phyloP scores from a whole-genome alignment of 2,329 filamentous ascomycete species.

The Tolypocladium tropicale region DNA sequence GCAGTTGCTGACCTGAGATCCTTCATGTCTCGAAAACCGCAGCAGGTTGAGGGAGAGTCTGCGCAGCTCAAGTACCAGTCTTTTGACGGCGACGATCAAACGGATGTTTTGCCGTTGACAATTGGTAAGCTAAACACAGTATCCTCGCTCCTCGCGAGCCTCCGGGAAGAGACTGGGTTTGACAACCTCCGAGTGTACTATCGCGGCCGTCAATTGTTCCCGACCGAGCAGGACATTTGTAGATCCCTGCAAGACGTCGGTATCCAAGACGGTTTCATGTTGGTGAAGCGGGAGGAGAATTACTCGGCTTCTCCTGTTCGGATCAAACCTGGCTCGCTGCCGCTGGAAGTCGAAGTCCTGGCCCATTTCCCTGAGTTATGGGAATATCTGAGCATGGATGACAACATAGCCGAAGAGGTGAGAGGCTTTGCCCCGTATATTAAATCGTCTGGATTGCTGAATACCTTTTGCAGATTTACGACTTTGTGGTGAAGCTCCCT shows the following conservation, averaged over 20 bases:
- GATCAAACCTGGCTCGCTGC: constrained; percentile 41
- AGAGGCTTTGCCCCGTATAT: constrained; percentile 5
- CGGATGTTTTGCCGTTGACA: constrained; percentile 48
- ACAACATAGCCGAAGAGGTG: constrained; percentile 59
- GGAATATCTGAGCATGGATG: constrained; percentile 65
- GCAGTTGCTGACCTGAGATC: constrained; percentile 46
- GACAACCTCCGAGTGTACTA: constrained; percentile 66
- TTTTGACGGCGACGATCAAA: constrained; percentile 52
- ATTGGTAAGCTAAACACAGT: constrained; percentile 65
- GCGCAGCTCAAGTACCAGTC: constrained; percentile 65
- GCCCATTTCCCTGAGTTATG: constrained; percentile 79
- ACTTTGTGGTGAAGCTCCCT: constrained; percentile 61
- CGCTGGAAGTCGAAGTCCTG: constrained; percentile 69
- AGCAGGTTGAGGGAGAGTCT: constrained; percentile 49
- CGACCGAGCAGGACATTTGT: constrained; percentile 47
- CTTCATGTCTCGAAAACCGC: constrained; percentile 39
- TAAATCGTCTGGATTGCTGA: constrained; percentile 6
- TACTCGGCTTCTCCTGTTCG: constrained; percentile 29
- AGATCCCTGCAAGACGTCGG: constrained; percentile 59
- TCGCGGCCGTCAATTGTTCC: constrained; percentile 53
- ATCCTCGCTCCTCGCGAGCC: constrained; percentile 54
- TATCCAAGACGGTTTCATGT: constrained; percentile 52
- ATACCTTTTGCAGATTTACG: constrained; percentile 44
- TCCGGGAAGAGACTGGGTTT: constrained; percentile 63
- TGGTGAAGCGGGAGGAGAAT: constrained; percentile 51